Evolutionary conservation across 306 rosid species (phyloP), one percentile per base, ranked within the genome.

Genomic region (Gastrolobium villosum): DNA sequence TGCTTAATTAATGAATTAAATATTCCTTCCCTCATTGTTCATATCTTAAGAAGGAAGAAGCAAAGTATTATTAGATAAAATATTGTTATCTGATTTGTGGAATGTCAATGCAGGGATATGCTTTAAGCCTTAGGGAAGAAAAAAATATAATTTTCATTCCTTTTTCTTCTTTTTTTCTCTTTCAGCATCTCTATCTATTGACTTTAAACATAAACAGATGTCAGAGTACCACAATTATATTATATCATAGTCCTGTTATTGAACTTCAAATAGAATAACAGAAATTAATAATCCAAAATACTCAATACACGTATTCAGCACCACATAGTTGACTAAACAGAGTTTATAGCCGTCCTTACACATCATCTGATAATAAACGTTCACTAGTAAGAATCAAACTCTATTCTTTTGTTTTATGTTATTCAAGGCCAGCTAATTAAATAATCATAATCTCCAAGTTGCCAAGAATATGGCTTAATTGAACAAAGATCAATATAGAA

Each of bases 251-350:
- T 39, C 41, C 7, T 31, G 8, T 32, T 32, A 59, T 32, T 59
- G 32, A 59, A 59, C 65, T 4, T 10, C 4, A 32, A 20, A 20
- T 20, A 20, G 26, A 20, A 20, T 20, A 20, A 32, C 5, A 59
- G 4, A 59, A 59, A 59, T n/a, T 11, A 55, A 37, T 63, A 63
- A 63, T 36, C 69, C 39, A 14, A 36, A 55, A 7, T 63, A 37
- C 48, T 36, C 48, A 10, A 7, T 65, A 26, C 37, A 15, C 26
- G 31, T 67, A 28, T 3, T 28, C n/a, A n/a, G 31, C 60, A 46
- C 5, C 10, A 34, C 39, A 53, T 13, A 37, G 53, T 56, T 72
- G 52, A 36, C 50, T 63, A 36, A 15, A 54, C 20, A 5, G 32
- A 70, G 15, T 50, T 52, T 13, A 35, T 63, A 34, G 69, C 31